Evolutionary conservation across 2,329 filamentous ascomycete species (phyloP).

Genomic region (Alternaria sp.): DNA sequence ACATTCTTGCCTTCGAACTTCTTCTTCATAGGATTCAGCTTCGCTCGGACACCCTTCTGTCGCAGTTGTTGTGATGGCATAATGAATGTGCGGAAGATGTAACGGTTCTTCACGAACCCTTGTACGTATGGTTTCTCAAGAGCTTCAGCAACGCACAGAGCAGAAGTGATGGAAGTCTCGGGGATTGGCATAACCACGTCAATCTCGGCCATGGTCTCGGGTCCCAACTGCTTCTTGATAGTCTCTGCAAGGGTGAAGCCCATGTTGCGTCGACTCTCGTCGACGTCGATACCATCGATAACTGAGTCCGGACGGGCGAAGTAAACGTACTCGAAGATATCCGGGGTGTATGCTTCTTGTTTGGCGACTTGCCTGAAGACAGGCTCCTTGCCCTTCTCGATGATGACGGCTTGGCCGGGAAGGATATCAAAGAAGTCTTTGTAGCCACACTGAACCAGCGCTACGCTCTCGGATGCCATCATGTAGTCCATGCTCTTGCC

Average conservation of each 20-base stretch:
- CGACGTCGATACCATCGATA: constrained; percentile 88
- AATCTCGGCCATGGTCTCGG: constrained; percentile 75
- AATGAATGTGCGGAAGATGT: constrained; percentile 88
- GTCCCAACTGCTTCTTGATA: constrained; percentile 72
- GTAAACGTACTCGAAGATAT: constrained; percentile 90
- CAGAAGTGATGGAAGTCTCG: constrained; percentile 83
- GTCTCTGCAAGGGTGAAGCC: constrained; percentile 79
- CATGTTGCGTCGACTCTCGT: constrained; percentile 86
- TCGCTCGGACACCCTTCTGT: constrained; percentile 86
- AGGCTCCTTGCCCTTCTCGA: constrained; percentile 77
- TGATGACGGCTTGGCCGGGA: constrained; percentile 85
- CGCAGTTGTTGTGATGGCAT: constrained; percentile 83
- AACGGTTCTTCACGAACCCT: constrained; percentile 89
- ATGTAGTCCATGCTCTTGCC: constrained; percentile 80
- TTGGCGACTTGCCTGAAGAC: constrained; percentile 78
- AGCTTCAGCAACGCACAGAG: constrained; percentile 76
- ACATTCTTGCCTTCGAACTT: constrained; percentile 86
- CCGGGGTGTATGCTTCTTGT: constrained; percentile 76
- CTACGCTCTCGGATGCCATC: constrained; percentile 89
- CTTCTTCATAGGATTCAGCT: constrained; percentile 84
- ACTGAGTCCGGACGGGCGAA: constrained; percentile 82
- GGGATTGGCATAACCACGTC: constrained; percentile 86
- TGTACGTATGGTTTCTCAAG: constrained; percentile 80
- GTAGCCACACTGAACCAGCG: constrained; percentile 83
- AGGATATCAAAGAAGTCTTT: constrained; percentile 76